These are phyloP conservation scores for Alternaria consortialis DNA, from an alignment of 2,329 filamentous ascomycete genomes.

Conservation along the genomic window DNA sequence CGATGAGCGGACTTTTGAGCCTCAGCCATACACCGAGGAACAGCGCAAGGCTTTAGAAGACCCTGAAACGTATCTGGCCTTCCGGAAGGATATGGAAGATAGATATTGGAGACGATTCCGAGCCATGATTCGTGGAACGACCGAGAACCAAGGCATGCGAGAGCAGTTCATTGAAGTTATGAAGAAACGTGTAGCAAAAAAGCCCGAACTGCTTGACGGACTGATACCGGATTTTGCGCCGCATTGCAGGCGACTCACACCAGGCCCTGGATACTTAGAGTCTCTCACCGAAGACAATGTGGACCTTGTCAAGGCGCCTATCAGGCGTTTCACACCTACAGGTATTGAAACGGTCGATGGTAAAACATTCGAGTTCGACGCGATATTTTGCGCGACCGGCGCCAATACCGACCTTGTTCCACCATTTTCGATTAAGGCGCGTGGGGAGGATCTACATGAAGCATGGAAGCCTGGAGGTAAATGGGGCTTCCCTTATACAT, in stretches of 20 bases:
- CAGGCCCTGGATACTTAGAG: conserved; percentile 52
- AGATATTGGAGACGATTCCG: conserved; percentile 67
- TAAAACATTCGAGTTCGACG: conserved; percentile 50
- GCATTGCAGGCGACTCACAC: conserved; percentile 46
- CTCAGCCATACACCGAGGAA: conserved; percentile 59
- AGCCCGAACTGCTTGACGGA: conserved; percentile 54
- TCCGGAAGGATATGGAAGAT: conserved; percentile 55
- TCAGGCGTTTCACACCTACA: conserved; percentile 49
- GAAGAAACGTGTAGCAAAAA: conserved; percentile 51
- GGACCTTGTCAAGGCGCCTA: conserved; percentile 52
- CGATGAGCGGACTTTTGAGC: conserved; percentile 52
- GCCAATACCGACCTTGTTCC: conserved; percentile 63
- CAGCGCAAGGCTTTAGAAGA: conserved; percentile 67
- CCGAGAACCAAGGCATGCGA: conserved; percentile 44
- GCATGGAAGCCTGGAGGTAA: conserved; percentile 66
- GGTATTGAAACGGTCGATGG: conserved; percentile 54
- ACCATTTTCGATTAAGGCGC: conserved; percentile 67
- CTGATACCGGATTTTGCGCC: conserved; percentile 53
- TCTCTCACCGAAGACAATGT: conserved; percentile 54
- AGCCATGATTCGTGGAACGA: conserved; percentile 50
- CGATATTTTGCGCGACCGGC: conserved; percentile 71
- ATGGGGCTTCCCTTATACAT: conserved; percentile 72
- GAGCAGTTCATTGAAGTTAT: conserved; percentile 46
- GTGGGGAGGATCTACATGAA: conserved; percentile 62
- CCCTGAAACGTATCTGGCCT: conserved; percentile 66